Conservation (phyloP, 1,284 basidiomycete genomes). For the Puccinia triticina region DNA sequence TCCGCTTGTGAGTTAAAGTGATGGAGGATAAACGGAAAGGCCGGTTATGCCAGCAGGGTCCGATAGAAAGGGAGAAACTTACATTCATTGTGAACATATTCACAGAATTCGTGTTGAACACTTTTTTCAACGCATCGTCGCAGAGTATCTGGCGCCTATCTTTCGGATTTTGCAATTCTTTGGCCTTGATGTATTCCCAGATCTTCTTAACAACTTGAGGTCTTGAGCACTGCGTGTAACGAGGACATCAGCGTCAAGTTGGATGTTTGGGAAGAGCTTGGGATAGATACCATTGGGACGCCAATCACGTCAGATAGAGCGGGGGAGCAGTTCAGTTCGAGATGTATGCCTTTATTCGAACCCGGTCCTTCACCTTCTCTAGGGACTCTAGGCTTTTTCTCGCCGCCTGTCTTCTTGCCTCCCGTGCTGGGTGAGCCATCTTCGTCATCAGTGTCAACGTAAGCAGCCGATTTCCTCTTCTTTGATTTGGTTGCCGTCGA, state of each 20-base stretch:
- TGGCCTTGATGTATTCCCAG: constrained; percentile 79
- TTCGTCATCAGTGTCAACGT: constrained; percentile 41
- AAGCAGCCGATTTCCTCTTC: constrained; percentile 31
- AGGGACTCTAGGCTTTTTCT: constrained; percentile 41
- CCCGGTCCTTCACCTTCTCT: constrained; percentile 10
- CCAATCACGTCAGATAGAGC: constrained; percentile 35
- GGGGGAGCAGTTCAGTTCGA: constrained; percentile 45
- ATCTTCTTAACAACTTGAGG: constrained; percentile 85
- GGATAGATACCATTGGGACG: constrained; percentile 27
- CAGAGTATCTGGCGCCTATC: constrained; percentile 81
- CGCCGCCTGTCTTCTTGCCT: not conserved
- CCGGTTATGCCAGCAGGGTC: not conserved
- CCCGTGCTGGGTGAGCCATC: not conserved
- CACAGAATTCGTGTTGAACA: constrained; percentile 76
- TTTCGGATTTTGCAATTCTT: constrained; percentile 75
- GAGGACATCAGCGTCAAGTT: constrained; percentile 68
- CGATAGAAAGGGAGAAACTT: constrained; percentile 12
- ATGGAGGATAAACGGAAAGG: not conserved
- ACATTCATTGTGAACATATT: constrained; percentile 83
- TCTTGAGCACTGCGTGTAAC: constrained; percentile 70
- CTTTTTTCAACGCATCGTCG: constrained; percentile 69
- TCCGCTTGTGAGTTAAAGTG: not conserved
- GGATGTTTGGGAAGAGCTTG: not conserved
- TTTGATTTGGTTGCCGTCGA: not conserved
- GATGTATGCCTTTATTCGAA: constrained; percentile 27